Evolutionary conservation across 495 filamentous ascomycete species (phyloP), one percentile per base, ranked within the genome.

Genomic region (Aspergillus diversus): DNA sequence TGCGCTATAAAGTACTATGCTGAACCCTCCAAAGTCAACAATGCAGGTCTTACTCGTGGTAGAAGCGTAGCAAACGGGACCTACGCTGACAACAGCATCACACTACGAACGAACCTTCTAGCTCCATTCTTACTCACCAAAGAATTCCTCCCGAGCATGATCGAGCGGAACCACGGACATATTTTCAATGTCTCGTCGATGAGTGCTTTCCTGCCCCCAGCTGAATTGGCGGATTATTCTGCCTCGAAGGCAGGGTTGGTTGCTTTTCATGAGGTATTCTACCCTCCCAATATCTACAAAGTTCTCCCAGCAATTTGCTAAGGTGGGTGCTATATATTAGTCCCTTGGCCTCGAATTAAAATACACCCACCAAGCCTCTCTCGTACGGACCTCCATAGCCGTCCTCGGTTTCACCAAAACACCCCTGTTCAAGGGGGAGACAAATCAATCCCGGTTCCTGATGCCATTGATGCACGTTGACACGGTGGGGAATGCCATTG

Each of bases 181-280:
- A 84, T 94, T 60, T 87, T 96, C 60, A 93, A 89, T 42, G 72
- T 96, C 33, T 86, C 90, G 31, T 89, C 85, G 53, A 87, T 91
- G 43, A 84, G 92, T 60, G 90, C 84, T 42, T 84, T 87, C 65
- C 73, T 92, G 6, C 88, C 89, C 55, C 85, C 90, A 11, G 82
- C 87, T 34, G 81, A 84, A n/a, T 77, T 92, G 31, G 79, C 64
- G 63, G 79, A 88, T 63, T 89, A 87, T 59, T 78, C 82, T 16
- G 86, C 85, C 4, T 83, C 82, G 33, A 96, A 96, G 79, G 89
- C 92, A 2, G 91, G 84, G 58, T 72, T 92, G 52, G 82, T 87
- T 46, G 87, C 90, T 3, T 74, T 95, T 62, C 89, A 93, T 79
- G 82, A 86, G 69, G 85, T 63, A 53, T 27, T 27, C 21, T 27